These are phyloP conservation scores for Boletus tomentosulus DNA, from an alignment of 768 basidiomycete species.

Conservation along the genomic window DNA sequence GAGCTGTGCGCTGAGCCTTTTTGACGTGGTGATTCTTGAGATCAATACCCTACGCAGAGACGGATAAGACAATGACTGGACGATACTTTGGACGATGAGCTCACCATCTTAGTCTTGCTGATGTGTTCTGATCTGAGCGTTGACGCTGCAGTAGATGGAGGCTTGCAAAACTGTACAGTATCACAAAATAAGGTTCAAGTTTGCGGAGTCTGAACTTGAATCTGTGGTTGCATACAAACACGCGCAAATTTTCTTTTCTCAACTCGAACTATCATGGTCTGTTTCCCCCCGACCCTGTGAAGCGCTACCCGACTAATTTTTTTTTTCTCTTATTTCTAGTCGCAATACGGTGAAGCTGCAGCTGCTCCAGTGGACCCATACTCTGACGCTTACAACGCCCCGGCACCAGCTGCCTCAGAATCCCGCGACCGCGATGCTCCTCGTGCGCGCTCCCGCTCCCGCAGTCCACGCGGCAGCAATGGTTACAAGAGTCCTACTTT, in stretches of 20 bases:
- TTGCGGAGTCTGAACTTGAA: conserved; percentile 28
- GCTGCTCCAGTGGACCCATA: conserved; percentile 70
- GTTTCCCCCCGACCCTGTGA: conserved; percentile 8
- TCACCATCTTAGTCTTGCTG: conserved; percentile 80
- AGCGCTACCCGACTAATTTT: neutral
- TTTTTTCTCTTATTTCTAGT: conserved; percentile 12
- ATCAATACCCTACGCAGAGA: conserved; percentile 78
- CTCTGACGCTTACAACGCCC: conserved; percentile 75
- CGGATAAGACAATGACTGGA: conserved; percentile 16
- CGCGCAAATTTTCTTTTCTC: conserved; percentile 39
- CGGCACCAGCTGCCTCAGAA: conserved; percentile 44
- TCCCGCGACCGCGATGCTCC: conserved; percentile 52
- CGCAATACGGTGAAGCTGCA: conserved; percentile 63
- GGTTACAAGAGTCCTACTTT: conserved; percentile 55
- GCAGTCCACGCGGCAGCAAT: conserved; percentile 57
- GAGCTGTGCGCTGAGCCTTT: conserved; percentile 91
- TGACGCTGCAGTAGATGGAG: conserved; percentile 36
- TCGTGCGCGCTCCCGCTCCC: conserved; percentile 72
- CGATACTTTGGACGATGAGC: conserved; percentile 42
- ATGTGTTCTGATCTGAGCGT: conserved; percentile 47
- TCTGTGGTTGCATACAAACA: conserved; percentile 36
- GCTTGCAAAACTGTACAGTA: conserved; percentile 70
- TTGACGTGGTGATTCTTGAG: conserved; percentile 96
- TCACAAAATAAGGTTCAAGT: conserved; percentile 33
- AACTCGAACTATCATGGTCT: conserved; percentile 70